phyloP scores from a whole-genome alignment of 768 basidiomycete genomes.

The Gyrodon lividus region DNA sequence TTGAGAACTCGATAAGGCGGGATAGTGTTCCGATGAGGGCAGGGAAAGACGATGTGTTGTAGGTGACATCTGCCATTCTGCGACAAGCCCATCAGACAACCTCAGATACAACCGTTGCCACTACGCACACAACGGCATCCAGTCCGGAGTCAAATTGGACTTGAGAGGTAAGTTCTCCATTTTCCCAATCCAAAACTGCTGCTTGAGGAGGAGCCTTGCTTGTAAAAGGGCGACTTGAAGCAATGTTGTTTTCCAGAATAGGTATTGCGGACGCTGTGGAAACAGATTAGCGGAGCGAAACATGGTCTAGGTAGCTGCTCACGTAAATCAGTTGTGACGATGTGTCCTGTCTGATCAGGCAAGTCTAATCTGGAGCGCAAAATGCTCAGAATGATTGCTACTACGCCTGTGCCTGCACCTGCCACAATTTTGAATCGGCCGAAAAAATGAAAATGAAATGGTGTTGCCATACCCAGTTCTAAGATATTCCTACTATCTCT shows the following conservation, averaged over 20 bases:
- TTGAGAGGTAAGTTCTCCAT: conserved; percentile 47
- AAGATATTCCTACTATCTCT: conserved; percentile 44
- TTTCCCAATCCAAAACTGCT: conserved; percentile 74
- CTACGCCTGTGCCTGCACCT: conserved; percentile 88
- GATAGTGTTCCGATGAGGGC: conserved; percentile 69
- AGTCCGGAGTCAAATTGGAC: conserved; percentile 42
- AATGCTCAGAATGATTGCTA: conserved; percentile 63
- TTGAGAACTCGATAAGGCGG: conserved; percentile 38
- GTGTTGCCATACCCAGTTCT: conserved; percentile 61
- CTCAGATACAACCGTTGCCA: background rate
- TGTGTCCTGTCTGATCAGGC: conserved; percentile 25
- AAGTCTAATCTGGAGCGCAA: conserved; percentile 42
- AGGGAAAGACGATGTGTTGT: conserved; percentile 85
- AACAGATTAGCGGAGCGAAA: background rate
- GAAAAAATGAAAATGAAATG: background rate
- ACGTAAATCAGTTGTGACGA: conserved; percentile 77
- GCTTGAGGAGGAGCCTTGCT: conserved; percentile 30
- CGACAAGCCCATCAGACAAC: background rate
- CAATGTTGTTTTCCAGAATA: conserved; percentile 71
- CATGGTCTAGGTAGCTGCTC: conserved; percentile 21
- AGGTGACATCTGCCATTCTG: conserved; percentile 92
- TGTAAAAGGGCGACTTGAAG: conserved; percentile 40
- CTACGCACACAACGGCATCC: conserved; percentile 68
- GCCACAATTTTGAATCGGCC: background rate
- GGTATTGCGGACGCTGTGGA: conserved; percentile 74